Conservation (phyloP, 768 basidiomycete species). For the Phylloporus scabripes region DNA sequence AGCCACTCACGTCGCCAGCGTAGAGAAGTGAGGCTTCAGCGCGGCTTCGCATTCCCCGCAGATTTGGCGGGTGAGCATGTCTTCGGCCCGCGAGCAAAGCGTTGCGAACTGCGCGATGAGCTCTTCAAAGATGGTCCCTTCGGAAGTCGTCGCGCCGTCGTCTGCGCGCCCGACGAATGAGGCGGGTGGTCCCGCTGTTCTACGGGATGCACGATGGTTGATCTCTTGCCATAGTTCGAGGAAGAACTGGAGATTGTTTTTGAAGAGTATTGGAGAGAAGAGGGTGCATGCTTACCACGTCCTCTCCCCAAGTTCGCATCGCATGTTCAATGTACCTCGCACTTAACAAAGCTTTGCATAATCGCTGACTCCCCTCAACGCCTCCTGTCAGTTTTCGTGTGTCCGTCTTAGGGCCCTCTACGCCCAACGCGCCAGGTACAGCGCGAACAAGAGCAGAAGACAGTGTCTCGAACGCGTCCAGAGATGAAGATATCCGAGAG, state of each 20-base stretch:
- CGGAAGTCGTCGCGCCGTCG: slow-evolving; percentile 33
- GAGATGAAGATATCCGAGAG: slow-evolving; percentile 69
- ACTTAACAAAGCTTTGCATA: slow-evolving; percentile 84
- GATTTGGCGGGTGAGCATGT: slow-evolving; percentile 80
- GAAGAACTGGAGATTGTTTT: slow-evolving; percentile 62
- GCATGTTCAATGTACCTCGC: slow-evolving; percentile 64
- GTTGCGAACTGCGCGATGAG: slow-evolving; percentile 59
- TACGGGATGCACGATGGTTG: slow-evolving; percentile 49
- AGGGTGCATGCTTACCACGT: slow-evolving; percentile 53
- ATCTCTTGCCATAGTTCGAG: slow-evolving; percentile 86
- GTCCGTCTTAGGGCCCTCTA: slow-evolving; percentile 41
- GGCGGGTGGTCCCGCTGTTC: slow-evolving; percentile 43
- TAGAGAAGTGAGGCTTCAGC: slow-evolving; percentile 66
- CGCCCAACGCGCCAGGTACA: slow-evolving; percentile 85
- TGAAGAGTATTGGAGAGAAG: neutral
- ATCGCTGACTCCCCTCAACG: slow-evolving; percentile 71
- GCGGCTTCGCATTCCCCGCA: slow-evolving; percentile 75
- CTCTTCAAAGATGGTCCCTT: slow-evolving; percentile 76
- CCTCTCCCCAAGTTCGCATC: slow-evolving; percentile 85
- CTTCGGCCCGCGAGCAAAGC: slow-evolving; percentile 68
- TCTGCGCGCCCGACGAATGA: slow-evolving; percentile 44
- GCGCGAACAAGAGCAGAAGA: slow-evolving; percentile 84
- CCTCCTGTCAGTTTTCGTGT: slow-evolving; percentile 71
- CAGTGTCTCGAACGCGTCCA: slow-evolving; percentile 92
- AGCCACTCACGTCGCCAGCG: slow-evolving; percentile 40